phyloP scores from a whole-genome alignment of 2,329 filamentous ascomycete genomes.

The Fusarium staphyleae region DNA sequence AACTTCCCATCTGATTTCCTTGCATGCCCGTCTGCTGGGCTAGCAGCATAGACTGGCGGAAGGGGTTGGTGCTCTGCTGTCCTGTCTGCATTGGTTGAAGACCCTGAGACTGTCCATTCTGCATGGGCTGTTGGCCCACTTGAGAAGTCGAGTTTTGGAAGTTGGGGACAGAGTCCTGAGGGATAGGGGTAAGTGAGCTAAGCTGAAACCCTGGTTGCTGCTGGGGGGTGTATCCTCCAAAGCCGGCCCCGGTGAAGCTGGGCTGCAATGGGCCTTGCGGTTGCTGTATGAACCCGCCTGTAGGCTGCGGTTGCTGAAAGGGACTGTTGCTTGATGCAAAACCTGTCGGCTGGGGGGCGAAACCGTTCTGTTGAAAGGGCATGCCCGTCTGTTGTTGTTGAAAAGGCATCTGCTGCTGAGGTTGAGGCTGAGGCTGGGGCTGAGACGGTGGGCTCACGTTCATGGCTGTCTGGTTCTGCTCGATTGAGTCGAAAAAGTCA shows the following conservation, averaged over 20 bases:
- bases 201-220: slow-evolving; percentile 60
- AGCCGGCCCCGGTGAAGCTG: slow-evolving; percentile 74
- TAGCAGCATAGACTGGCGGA: slow-evolving; percentile 87
- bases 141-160: slow-evolving; percentile 46
- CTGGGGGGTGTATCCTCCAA: slow-evolving; percentile 79
- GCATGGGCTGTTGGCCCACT: slow-evolving; percentile 30
- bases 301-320: slow-evolving; percentile 49
- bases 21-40: slow-evolving; percentile 60
- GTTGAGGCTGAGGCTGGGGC: slow-evolving; percentile 29
- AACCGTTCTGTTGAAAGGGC: slow-evolving; percentile 36
- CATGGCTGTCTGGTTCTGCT: slow-evolving; percentile 82
- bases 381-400: slow-evolving; percentile 41
- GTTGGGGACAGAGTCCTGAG: slow-evolving; percentile 57
- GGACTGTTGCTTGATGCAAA: slow-evolving; percentile 42
- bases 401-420: slow-evolving; percentile 44
- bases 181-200: slow-evolving; percentile 61
- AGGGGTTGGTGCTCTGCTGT: slow-evolving; percentile 77
- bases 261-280: slow-evolving; percentile 54
- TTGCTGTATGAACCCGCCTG: slow-evolving; percentile 36
- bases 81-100: slow-evolving; percentile 43
- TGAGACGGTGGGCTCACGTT: slow-evolving; percentile 51
- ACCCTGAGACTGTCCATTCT: slow-evolving; percentile 33
- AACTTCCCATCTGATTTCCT: slow-evolving; percentile 47
- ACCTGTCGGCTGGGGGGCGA: slow-evolving; percentile 45
- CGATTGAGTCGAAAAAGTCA: slow-evolving; percentile 94